Percentiles rank a stretch among this genome's conserved stretches.
Evolutionary conservation across 1,284 basidiomycete genomes (phyloP).

Genomic region (Gymnopus androsaceus): DNA sequence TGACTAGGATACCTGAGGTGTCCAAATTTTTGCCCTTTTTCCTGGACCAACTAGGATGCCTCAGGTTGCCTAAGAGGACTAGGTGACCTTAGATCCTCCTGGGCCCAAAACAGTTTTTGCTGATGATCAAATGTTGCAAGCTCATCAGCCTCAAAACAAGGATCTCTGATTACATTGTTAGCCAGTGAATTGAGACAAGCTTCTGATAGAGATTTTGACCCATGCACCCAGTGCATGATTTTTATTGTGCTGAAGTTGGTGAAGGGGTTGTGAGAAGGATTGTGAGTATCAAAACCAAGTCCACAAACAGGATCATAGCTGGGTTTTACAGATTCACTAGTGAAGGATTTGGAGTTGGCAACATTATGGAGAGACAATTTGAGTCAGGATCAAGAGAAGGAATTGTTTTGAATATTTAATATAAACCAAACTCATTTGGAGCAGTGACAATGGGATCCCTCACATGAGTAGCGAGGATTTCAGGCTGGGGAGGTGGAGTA

Average conservation of each 20-base stretch:
- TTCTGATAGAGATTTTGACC: background rate
- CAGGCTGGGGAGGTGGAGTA: too few species aligned
- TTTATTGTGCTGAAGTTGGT: background rate
- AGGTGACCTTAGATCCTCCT: too few species aligned
- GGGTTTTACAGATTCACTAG: background rate
- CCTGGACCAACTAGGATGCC: too few species aligned
- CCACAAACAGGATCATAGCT: background rate
- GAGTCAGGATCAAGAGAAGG: constrained; percentile 1
- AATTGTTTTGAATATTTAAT: background rate
- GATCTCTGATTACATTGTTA: background rate
- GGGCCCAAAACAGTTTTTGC: too few species aligned
- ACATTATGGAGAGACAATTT: background rate
- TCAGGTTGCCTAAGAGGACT: too few species aligned
- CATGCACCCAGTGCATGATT: background rate
- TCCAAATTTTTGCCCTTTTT: too few species aligned
- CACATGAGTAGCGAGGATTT: too few species aligned
- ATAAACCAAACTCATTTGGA: constrained; percentile 4
- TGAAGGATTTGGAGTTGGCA: background rate
- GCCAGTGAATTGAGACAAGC: background rate
- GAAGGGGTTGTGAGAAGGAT: background rate
- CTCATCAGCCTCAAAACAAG: background rate
- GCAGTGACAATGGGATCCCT: background rate
- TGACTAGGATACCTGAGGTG: too few species aligned
- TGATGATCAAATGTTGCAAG: too few species aligned
- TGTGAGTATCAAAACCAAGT: background rate